Evolutionary conservation across 306 rosid species (phyloP), one percentile per base, ranked within the genome.

Genomic region (Trichosanthes truncata): DNA sequence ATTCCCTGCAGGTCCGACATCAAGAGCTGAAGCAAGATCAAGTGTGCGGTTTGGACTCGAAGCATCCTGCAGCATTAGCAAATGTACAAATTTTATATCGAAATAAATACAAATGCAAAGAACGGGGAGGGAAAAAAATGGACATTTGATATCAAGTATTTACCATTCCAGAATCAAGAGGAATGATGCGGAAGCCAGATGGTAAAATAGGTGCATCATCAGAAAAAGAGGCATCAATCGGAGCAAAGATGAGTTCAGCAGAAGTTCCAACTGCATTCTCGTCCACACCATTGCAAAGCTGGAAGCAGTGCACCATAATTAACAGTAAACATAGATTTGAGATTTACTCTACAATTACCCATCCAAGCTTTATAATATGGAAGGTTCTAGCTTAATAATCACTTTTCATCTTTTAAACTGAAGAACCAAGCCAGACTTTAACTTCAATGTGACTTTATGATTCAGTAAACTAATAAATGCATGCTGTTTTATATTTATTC

Each of bases 21-120:
- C 99, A 59, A 95, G 97, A 74, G 99, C 94, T 15, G 99, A 95
- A 40, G 99, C 96, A 83, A 95, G 97, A 82, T 95, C 99, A 18
- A 95, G 99, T 1, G 99, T 95, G 23, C 97, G 96, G 89, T 93
- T 93, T 17, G 97, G 94, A 86, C 92, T 91, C 8, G 92, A 89
- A 57, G 93, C 79, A 78, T 90, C 97, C 99, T 95, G 89, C 63
- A 74, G 29, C 29, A 31, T 74, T 51, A 74, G 85, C 20, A 66
- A 69, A 25, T 60, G 61, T 40, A 52, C 67, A 69, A 56, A 59
- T 8, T 33, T 74, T 51, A 61, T 41, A 12, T 60, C 49, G 35
- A 79, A 46, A 82, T 40, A 81, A 74, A 62, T 0, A 53, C 46
- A 35, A 48, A 15, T 20, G 48, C 14, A 21, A 26, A 43, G 23